phyloP scores from a whole-genome alignment of 2,329 filamentous ascomycete genomes.

The Fusarium anguioides region DNA sequence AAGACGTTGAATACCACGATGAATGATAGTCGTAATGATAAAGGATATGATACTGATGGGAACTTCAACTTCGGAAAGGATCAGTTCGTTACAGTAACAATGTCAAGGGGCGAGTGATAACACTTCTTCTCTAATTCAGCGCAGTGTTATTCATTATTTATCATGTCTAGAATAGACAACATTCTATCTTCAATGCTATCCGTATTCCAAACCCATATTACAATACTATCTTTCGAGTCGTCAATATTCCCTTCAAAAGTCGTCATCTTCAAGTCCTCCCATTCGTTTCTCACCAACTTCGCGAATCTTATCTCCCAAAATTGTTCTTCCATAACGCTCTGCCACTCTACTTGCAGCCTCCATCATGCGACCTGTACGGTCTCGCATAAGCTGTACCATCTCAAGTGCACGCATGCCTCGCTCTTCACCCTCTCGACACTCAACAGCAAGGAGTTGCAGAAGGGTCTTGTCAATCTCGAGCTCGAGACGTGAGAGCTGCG shows the following conservation, averaged over 20 bases:
- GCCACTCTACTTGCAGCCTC: constrained; percentile 93
- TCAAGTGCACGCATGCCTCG: constrained; percentile 95
- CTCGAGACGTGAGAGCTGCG: constrained; percentile 76
- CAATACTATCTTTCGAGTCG: neutral
- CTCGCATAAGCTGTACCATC: constrained; percentile 85
- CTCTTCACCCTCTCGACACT: constrained; percentile 94
- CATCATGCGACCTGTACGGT: constrained; percentile 87
- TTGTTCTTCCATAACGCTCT: constrained; percentile 80
- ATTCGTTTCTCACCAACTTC: constrained; percentile 80
- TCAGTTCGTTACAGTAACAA: neutral
- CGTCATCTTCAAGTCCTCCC: constrained; percentile 69
- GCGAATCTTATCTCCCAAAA: constrained; percentile 90
- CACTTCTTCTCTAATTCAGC: neutral
- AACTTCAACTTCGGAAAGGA: neutral
- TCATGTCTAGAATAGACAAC: neutral
- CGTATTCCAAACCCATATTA: neutral
- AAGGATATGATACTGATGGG: no score
- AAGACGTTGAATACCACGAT: neutral
- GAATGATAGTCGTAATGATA: neutral
- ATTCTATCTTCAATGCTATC: constrained; percentile 3
- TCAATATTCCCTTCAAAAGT: constrained; percentile 44
- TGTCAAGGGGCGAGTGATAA: neutral
- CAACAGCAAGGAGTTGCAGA: constrained; percentile 86
- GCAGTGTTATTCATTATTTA: neutral
- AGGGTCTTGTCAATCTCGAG: constrained; percentile 90